Evolutionary conservation across 352 stramenopile genomes (phyloP).

Genomic region (Pythium periplocum): DNA sequence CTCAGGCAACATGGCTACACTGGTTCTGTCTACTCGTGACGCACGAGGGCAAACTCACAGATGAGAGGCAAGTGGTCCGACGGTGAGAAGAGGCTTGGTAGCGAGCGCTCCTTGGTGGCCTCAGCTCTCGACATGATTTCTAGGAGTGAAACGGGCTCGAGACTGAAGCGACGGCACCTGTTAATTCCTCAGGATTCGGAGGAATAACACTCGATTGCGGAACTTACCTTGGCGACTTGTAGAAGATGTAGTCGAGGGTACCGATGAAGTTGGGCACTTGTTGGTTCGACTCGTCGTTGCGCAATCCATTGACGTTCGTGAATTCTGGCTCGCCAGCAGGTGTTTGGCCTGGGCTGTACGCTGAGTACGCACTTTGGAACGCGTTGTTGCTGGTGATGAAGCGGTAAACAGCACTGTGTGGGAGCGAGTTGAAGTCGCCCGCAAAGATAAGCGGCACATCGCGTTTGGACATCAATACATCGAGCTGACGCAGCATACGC

Average conservation of each 20-base stretch:
- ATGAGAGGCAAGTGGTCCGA: constrained; percentile 76
- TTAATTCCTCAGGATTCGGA: background rate
- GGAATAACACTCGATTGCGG: background rate
- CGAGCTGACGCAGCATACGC: constrained; percentile 42
- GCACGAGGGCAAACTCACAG: constrained; percentile 43
- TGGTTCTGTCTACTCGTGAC: too few relatives aligned
- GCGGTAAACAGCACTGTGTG: constrained; percentile 65
- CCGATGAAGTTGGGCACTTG: constrained; percentile 60
- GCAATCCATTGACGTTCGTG: constrained; percentile 69
- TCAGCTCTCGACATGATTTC: constrained; percentile 65
- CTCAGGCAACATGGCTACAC: too few relatives aligned
- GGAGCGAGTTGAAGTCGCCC: constrained; percentile 83
- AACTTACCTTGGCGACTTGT: constrained; percentile 40
- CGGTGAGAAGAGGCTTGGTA: constrained; percentile 62
- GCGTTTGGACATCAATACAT: constrained; percentile 24
- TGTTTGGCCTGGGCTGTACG: constrained; percentile 21
- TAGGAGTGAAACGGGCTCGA: constrained; percentile 46
- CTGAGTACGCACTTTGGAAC: constrained; percentile 56
- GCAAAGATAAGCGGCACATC: constrained; percentile 45
- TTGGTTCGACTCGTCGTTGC: constrained; percentile 21
- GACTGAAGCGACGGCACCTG: constrained; percentile 9
- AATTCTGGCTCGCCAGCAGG: constrained; percentile 47
- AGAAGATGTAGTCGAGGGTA: constrained; percentile 84
- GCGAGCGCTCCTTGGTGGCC: constrained; percentile 47
- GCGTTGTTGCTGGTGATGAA: constrained; percentile 34